Evolutionary conservation across 2,329 filamentous ascomycete species (phyloP).

Genomic region (Albifimbria verrucaria): DNA sequence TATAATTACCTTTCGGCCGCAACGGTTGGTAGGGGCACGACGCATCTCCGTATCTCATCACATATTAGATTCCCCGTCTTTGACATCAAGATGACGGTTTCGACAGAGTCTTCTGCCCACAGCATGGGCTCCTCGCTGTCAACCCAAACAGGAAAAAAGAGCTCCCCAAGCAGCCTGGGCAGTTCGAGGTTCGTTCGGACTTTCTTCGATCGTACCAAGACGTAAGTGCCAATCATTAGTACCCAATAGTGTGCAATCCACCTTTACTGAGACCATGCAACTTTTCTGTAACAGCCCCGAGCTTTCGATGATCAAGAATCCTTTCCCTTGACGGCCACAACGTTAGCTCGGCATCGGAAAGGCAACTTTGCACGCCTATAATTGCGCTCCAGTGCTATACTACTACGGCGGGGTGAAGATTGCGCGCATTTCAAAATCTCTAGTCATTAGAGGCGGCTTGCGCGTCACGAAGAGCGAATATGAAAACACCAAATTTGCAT

Average conservation of each 20-base stretch:
- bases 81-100: neutral
- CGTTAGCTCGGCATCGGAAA: neutral
- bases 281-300: neutral
- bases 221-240: neutral
- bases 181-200: neutral
- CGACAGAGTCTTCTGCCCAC: neutral
- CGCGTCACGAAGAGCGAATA: constrained; percentile 2
- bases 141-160: neutral
- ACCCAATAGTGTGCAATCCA: neutral
- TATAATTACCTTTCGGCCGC: no score
- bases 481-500: constrained; percentile 3
- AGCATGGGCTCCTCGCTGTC: neutral
- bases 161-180: neutral
- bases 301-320: neutral
- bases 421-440: constrained; percentile 4
- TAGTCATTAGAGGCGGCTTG: constrained; percentile 3
- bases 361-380: neutral
- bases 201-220: neutral
- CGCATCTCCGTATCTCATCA: neutral
- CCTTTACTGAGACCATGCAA: neutral
- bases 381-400: neutral
- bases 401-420: constrained; percentile 2
- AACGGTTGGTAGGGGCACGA: neutral
- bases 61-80: neutral
- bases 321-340: constrained; percentile 1